Evolutionary conservation across 2,329 filamentous ascomycete genomes (phyloP).

Genomic region (Hymenoscyphus salicellus): DNA sequence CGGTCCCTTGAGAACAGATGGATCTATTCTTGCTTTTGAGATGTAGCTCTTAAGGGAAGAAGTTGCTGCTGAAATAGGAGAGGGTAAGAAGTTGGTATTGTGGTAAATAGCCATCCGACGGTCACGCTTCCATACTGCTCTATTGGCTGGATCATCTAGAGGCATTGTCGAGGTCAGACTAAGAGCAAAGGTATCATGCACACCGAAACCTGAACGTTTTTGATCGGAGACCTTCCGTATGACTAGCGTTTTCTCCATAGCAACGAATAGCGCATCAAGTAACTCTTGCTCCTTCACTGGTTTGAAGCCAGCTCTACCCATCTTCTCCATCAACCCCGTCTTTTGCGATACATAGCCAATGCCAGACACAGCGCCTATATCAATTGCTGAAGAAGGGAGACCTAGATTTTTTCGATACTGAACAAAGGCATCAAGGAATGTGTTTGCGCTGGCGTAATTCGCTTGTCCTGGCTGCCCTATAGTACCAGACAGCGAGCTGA

Average conservation of each 20-base stretch:
- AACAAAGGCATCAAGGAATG: conserved; percentile 13
- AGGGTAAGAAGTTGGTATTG: not conserved
- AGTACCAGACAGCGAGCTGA: conserved; percentile 10
- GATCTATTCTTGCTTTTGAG: not conserved
- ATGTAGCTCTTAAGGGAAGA: conserved; percentile 2
- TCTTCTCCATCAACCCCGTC: not conserved
- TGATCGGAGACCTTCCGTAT: not conserved
- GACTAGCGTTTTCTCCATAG: not conserved
- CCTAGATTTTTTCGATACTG: conserved; percentile 7
- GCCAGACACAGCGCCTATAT: conserved; percentile 14
- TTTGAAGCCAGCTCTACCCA: not conserved
- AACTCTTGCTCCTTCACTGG: not conserved
- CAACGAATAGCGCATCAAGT: not conserved
- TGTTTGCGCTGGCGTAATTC: conserved; percentile 11
- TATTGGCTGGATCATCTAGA: conserved; percentile 13
- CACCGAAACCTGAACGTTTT: not conserved
- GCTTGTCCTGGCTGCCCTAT: conserved; percentile 10
- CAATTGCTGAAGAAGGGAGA: conserved; percentile 10
- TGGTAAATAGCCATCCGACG: conserved; percentile 15
- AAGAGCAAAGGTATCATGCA: not conserved
- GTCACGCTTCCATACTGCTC: conserved; percentile 16
- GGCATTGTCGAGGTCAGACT: not conserved
- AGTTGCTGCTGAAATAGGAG: not conserved
- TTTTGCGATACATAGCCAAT: conserved; percentile 8
- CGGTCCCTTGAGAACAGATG: not conserved